Evolutionary conservation across 495 filamentous ascomycete genomes (phyloP), one percentile per base, ranked within the genome.

Genomic region (Penicillium parvum): DNA sequence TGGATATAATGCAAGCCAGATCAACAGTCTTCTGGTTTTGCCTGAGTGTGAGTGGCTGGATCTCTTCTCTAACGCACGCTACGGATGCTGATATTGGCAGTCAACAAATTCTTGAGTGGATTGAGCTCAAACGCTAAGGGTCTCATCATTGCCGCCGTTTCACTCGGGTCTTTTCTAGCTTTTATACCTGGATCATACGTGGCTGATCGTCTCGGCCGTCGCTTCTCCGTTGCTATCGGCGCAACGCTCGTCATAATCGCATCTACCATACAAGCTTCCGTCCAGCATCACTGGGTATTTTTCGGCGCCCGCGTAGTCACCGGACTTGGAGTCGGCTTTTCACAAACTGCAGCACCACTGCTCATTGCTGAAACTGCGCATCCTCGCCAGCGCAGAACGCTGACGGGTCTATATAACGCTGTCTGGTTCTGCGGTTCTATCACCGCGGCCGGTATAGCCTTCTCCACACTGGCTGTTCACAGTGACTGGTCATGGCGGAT

Each of bases 1-100:
- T 5, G 57, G 57, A 25, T 61, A 58, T 22, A 58, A 53, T 47
- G 50, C 54, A 20, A 61, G 57, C 29, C 52, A 58, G 49, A 61
- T 61, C 40, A 61, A 61, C 30, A 54, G 57, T 20, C 34, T 61
- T 5, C 45, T 58, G 3, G 57, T 61, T 2, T 45, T 61, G 14
- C 57, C 57, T 10, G 54, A 61, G 43, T 61, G 57, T 61, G 43
- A 48, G 51, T 27, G n/a, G n/a, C n/a, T n/a, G n/a, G 3, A 37
- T 23, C 12, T 30, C 12, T 19, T 4, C 2, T 17, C 4, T 11
- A 10, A 27, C 9, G 15, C 23, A 21, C 23, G 8, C 1, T n/a
- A 10, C 12, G 11, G 1, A 23, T 29, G 11, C 35, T 29, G 12
- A 45, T 35, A 19, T 29, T 38, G 30, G 36, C 11, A 61, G 57